Conservation (phyloP, 176 grass and related monocot species). For the Neostapfia colusana region DNA sequence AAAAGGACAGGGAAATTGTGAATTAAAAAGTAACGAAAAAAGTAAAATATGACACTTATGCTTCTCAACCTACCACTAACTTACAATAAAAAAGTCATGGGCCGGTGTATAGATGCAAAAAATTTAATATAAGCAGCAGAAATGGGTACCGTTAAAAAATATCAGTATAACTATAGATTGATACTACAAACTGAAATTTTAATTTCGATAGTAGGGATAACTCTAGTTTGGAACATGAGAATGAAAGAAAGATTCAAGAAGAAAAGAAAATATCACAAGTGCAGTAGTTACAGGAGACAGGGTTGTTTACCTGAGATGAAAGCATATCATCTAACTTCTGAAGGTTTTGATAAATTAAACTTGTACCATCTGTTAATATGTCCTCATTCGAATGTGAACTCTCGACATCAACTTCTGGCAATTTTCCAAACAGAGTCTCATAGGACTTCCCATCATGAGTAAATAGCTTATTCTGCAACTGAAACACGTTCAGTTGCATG, state of each 20-base stretch:
- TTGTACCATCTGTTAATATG: conserved; percentile 58
- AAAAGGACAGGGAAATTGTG: background rate
- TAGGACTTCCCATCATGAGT: conserved; percentile 42
- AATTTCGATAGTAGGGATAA: background rate
- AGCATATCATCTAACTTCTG: conserved; percentile 63
- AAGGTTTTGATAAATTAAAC: conserved; percentile 78
- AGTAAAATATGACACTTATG: background rate
- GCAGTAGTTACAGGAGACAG: background rate
- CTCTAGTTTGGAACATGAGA: conserved; percentile 1
- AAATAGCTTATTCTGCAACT: conserved; percentile 25
- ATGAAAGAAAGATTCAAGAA: background rate
- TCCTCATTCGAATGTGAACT: conserved; percentile 65
- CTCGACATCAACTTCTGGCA: conserved; percentile 57
- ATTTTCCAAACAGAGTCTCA: conserved; percentile 60
- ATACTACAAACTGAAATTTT: background rate
- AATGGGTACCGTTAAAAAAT: background rate
- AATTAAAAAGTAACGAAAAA: background rate
- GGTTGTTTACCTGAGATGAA: conserved; percentile 56
- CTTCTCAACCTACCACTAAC: background rate
- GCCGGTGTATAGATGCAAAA: background rate
- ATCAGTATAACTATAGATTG: conserved; percentile 14
- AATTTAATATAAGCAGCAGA: background rate
- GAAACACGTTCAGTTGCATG: conserved; percentile 20
- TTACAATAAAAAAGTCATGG: background rate
- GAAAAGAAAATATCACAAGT: background rate